Evolutionary conservation across 176 grass and related monocot genomes (phyloP).

Genomic region (Musa itinerans): DNA sequence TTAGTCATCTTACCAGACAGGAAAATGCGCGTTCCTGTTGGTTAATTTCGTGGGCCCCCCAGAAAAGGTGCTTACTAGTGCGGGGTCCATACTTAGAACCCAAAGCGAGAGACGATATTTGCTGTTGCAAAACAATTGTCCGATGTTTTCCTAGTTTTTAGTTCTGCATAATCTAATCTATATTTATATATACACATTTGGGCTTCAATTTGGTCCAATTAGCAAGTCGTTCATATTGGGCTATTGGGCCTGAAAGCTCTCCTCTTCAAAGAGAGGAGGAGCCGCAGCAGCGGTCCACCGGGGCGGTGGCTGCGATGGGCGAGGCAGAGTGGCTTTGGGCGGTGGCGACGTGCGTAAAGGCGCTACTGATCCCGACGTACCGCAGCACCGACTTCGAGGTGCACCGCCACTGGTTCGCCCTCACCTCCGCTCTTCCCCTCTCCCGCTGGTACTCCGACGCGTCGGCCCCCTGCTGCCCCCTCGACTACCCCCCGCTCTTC

Average conservation of each 20-base stretch:
- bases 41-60: background rate
- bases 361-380: constrained; percentile 60
- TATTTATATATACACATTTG: no score
- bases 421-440: constrained; percentile 54
- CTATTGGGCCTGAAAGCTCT: background rate
- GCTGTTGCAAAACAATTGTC: no score
- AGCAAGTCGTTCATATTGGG: background rate
- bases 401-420: constrained; percentile 80
- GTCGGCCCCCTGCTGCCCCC: constrained; percentile 71
- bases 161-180: no score
- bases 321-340: constrained; percentile 48
- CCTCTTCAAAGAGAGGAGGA: background rate
- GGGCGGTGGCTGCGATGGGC: background rate
- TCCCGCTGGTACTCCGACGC: constrained; percentile 67
- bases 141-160: no score
- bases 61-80: no score
- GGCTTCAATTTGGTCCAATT: background rate
- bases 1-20: background rate
- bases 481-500: constrained; percentile 92
- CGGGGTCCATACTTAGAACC: no score
- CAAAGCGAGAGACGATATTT: no score
- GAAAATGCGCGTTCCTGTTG: background rate
- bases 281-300: background rate
- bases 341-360: constrained; percentile 59
- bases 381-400: constrained; percentile 90